Evolutionary conservation across 2,329 filamentous ascomycete species (phyloP).

Genomic region (Pseudogymnoascus sp.): DNA sequence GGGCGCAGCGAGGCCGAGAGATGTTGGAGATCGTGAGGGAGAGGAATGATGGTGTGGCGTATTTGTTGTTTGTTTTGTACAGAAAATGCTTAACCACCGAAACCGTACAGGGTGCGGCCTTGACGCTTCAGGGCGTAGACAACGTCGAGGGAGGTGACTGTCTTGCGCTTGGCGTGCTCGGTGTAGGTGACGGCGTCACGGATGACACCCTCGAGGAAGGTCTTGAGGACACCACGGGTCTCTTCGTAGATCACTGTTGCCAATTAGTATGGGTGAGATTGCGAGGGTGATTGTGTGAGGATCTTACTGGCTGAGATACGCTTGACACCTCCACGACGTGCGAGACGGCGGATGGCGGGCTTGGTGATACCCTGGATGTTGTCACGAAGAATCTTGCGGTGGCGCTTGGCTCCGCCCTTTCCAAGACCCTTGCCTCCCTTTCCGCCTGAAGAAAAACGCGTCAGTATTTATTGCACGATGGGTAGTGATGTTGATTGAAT

Average conservation of each 20-base stretch:
- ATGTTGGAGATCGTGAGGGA: slow-evolving; percentile 10
- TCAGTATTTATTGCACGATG: slow-evolving; percentile 33
- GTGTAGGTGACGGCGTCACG: slow-evolving; percentile 74
- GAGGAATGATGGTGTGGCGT: slow-evolving; percentile 16
- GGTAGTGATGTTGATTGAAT: slow-evolving; percentile 13
- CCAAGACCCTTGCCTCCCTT: slow-evolving; percentile 97
- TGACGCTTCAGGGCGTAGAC: slow-evolving; percentile 57
- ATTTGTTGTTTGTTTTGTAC: slow-evolving; percentile 4
- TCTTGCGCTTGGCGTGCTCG: slow-evolving; percentile 75
- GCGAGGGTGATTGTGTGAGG: neutral
- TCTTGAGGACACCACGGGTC: slow-evolving; percentile 74
- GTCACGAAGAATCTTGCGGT: slow-evolving; percentile 98
- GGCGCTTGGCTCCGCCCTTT: slow-evolving; percentile 97
- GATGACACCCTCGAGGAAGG: slow-evolving; percentile 75
- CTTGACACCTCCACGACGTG: slow-evolving; percentile 99
- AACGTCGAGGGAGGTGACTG: slow-evolving; percentile 56
- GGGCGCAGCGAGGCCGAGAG: neutral
- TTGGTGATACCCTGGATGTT: slow-evolving; percentile 99
- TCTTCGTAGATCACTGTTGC: slow-evolving; percentile 68
- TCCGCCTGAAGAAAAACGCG: slow-evolving; percentile 53
- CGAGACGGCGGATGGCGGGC: slow-evolving; percentile 96
- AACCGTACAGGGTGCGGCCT: slow-evolving; percentile 59
- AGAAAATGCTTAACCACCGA: slow-evolving; percentile 46
- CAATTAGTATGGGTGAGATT: slow-evolving; percentile 13
- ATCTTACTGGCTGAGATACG: slow-evolving; percentile 86